A percentile compares a stretch with the other conserved stretches of the same genome.
Evolutionary conservation across 1,284 basidiomycete species (phyloP).

Genomic region (Moniliophthora roreri): DNA sequence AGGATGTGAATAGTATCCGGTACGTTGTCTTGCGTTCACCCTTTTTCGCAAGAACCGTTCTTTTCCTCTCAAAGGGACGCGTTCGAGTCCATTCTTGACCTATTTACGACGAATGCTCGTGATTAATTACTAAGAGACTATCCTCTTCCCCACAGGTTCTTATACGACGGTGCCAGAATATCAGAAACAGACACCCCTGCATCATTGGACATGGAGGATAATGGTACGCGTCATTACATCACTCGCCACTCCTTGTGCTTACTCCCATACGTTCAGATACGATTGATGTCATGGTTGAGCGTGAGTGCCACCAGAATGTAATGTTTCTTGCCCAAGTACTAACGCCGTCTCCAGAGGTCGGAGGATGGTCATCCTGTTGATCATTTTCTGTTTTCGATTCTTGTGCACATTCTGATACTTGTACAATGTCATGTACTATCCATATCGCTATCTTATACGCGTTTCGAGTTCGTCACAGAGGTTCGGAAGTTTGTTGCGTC

Average conservation of each 20-base stretch:
- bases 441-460: slow-evolving; percentile 1
- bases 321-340: background rate
- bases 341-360: slow-evolving; percentile 17
- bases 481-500: too few species aligned
- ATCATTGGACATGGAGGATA: slow-evolving; percentile 87
- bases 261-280: slow-evolving; percentile 50
- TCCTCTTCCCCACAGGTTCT: slow-evolving; percentile 53
- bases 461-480: background rate
- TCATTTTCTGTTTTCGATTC: background rate
- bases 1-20: slow-evolving; percentile 85
- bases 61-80: background rate
- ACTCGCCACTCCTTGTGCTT: slow-evolving; percentile 1
- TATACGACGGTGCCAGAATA: slow-evolving; percentile 86
- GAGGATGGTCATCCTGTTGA: slow-evolving; percentile 14
- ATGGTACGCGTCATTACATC: slow-evolving; percentile 45
- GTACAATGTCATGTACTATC: slow-evolving; percentile 10
- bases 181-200: slow-evolving; percentile 82
- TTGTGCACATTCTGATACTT: background rate
- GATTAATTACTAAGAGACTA: too few species aligned
- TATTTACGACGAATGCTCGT: background rate
- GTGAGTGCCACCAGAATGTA: slow-evolving; percentile 47
- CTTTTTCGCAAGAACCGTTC: background rate
- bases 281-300: slow-evolving; percentile 92
- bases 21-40: slow-evolving; percentile 29
- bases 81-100: background rate